Evolutionary conservation across 2,329 filamentous ascomycete genomes (phyloP).

Genomic region (Corynespora cassiicola): DNA sequence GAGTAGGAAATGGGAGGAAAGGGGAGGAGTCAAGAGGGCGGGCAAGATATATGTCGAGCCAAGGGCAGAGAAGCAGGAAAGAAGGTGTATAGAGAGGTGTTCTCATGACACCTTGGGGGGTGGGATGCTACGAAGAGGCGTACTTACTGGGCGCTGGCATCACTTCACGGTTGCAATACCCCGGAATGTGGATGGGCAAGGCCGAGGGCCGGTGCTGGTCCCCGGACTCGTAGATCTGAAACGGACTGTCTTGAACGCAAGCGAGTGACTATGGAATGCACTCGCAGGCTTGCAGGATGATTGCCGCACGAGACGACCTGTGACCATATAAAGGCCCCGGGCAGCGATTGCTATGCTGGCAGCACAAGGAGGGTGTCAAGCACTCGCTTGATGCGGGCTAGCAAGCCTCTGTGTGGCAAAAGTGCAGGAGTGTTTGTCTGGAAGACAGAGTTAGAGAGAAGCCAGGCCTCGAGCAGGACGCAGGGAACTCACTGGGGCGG

Average conservation of each 20-base stretch:
- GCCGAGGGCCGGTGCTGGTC: conserved; percentile 39
- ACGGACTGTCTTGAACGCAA: conserved; percentile 41
- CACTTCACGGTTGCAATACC: conserved; percentile 46
- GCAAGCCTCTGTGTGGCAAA: conserved; percentile 35
- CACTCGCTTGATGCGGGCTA: conserved; percentile 33
- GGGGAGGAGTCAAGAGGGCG: conserved; percentile 4
- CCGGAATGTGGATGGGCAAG: conserved; percentile 43
- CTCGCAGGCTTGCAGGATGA: conserved; percentile 36
- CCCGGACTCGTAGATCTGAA: conserved; percentile 46
- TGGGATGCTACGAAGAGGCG: conserved; percentile 37
- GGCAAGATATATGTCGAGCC: conserved; percentile 33
- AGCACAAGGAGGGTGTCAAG: conserved; percentile 38
- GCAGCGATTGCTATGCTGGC: conserved; percentile 38
- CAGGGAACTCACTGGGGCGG: too few relatives aligned
- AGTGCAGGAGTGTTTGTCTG: conserved; percentile 37
- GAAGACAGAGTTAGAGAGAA: too few relatives aligned
- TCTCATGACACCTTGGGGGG: conserved; percentile 40
- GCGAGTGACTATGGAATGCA: conserved; percentile 45
- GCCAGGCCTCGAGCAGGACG: too few relatives aligned
- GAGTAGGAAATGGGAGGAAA: conserved; percentile 6
- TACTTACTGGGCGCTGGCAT: conserved; percentile 49
- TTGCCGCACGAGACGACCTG: conserved; percentile 46
- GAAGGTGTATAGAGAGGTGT: conserved; percentile 17
- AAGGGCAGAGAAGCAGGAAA: conserved; percentile 14
- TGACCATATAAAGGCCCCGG: conserved; percentile 43